Conservation (phyloP, 805 yeast species). For the Spathaspora boniae region DNA sequence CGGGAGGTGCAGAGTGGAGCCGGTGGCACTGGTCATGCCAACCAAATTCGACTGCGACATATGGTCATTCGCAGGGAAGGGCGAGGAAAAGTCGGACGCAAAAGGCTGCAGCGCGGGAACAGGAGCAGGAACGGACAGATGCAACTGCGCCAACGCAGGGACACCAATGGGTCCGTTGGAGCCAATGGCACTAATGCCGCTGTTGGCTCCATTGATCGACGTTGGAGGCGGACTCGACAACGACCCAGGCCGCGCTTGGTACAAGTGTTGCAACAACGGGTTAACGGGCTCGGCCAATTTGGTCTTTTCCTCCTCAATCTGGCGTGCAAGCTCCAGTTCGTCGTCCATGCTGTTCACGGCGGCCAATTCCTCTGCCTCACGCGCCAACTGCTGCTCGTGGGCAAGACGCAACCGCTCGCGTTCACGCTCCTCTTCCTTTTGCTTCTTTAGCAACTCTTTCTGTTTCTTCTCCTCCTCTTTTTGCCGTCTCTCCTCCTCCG, state of each 20-base stretch:
- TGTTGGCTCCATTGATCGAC: no score
- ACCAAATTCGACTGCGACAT: no score
- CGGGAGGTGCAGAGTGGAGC: no score
- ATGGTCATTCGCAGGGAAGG: no score
- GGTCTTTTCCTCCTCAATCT: conserved; percentile 4
- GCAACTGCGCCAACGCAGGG: no score
- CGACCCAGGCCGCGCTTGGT: conserved; percentile 29
- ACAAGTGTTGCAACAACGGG: conserved; percentile 31
- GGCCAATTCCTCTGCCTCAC: conserved; percentile 10
- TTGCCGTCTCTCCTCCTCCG: conserved; percentile 21
- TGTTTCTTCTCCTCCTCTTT: conserved; percentile 23
- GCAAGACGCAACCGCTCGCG: conserved; percentile 10
- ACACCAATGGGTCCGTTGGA: no score
- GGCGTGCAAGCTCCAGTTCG: neutral
- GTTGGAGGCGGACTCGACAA: conserved; percentile 6
- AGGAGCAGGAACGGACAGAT: no score
- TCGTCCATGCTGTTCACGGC: conserved; percentile 5
- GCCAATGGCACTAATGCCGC: no score
- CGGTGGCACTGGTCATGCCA: no score
- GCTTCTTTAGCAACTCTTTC: conserved; percentile 14
- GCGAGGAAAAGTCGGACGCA: no score
- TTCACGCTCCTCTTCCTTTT: conserved; percentile 15
- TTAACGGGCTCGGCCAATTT: conserved; percentile 12
- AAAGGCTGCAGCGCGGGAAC: no score
- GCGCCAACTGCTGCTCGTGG: conserved; percentile 11